A percentile compares a stretch with the other conserved stretches of the same genome.
Conservation (phyloP, 2,329 filamentous ascomycete genomes). For the Talaromyces sp. region DNA sequence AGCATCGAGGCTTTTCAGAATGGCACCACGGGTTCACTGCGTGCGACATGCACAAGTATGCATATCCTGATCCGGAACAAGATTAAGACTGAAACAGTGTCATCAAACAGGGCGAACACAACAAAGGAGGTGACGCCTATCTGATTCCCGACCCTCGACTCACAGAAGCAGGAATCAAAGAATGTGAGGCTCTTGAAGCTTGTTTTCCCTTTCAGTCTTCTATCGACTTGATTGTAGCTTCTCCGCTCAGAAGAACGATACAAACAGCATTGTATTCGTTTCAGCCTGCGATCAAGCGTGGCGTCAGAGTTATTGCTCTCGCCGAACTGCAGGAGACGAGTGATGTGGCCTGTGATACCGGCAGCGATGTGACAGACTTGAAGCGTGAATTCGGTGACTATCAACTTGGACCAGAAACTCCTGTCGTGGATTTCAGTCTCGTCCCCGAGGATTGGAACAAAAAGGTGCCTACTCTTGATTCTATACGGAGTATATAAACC, state of each 20-base stretch:
- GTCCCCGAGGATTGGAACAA: slow-evolving; percentile 15
- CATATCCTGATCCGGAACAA: no score
- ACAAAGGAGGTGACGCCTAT: slow-evolving; percentile 19
- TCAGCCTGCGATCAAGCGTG: slow-evolving; percentile 15
- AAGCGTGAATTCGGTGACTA: slow-evolving; percentile 9
- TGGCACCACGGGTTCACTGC: slow-evolving; percentile 17
- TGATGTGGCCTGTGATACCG: slow-evolving; percentile 18
- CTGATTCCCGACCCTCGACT: slow-evolving; percentile 17
- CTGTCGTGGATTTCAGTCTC: slow-evolving; percentile 15
- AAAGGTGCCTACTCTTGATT: slow-evolving; percentile 11
- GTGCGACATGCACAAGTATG: slow-evolving; percentile 18
- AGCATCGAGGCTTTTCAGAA: not conserved
- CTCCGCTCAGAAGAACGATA: slow-evolving; percentile 18
- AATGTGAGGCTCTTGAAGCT: slow-evolving; percentile 14
- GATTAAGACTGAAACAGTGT: not conserved
- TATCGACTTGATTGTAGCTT: slow-evolving; percentile 18
- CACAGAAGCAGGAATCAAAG: slow-evolving; percentile 13
- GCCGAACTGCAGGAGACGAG: slow-evolving; percentile 19
- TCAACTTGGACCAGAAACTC: not conserved
- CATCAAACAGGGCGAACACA: slow-evolving; percentile 17
- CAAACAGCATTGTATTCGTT: slow-evolving; percentile 19
- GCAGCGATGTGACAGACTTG: slow-evolving; percentile 14
- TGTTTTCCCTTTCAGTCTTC: slow-evolving; percentile 16
- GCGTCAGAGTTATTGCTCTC: slow-evolving; percentile 18
- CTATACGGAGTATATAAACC: not conserved